Base-by-base conservation (phyloP, 768 basidiomycete species). In the Mrakia gelida region DNA sequence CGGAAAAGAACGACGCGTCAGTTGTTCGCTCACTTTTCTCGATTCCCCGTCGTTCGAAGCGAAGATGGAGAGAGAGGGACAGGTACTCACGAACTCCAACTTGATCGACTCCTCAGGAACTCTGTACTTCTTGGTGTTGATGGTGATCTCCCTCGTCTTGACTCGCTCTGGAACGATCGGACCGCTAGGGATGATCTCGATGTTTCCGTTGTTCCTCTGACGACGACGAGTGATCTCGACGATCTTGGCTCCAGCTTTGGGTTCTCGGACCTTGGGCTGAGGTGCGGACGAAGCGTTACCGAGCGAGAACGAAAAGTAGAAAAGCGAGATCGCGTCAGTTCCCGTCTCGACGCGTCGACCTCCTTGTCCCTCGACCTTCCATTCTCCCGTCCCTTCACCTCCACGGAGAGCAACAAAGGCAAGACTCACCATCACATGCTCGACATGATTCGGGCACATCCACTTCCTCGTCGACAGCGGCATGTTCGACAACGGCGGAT, bases 371-470 rank as follows among this genome's bases (percentile, higher is more conserved):
- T 18, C n/a, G 26, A 10, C 2, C 59, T 15, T 28, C 54, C 54
- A 1, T 23, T 26, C 16, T 56, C 54, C 7, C 26, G 38, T 13
- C 45, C 9, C 38, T 43, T 9, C 9, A 4, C 16, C 38, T 67
- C n/a, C 16, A 11, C 10, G n/a, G 21, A 62, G n/a, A 18, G 23
- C 32, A 13, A 8, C 6, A 18, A 23, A 34, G 38, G 45, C 21
- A 56, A 16, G 10, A 86, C 93, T 85, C 83, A 96, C 95, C 79
- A 92, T 84, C 74, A 91, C 88, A 77, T 90, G 89, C 80, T 97
- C 95, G n/a, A 90, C 91, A 83, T 99, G 97, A 82, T 96, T 94
- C 11, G 97, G 97, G 84, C 97, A 99, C 95, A 96, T 97, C 95
- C 96, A 99, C 84, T 95, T 97, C 87, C 91, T 92, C 80, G 89